A percentile compares a stretch with the other conserved stretches of the same genome.
Conservation (phyloP, 495 filamentous ascomycete species). For the Hamigera avellanea region DNA sequence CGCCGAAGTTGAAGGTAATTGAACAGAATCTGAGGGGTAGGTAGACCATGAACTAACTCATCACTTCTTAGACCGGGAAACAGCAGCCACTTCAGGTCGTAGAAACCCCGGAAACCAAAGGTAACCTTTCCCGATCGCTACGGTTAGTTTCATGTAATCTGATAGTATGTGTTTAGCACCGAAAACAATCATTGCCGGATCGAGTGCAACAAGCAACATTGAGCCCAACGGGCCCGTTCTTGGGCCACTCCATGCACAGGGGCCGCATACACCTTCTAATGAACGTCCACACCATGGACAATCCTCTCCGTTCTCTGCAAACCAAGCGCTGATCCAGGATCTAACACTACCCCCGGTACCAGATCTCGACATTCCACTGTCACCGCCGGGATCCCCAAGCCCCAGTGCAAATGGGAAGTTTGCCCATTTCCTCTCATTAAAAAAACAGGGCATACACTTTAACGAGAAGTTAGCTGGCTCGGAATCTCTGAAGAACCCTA, state of each 20-base stretch:
- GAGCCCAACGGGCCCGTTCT: slow-evolving; percentile 30
- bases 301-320: slow-evolving; percentile 57
- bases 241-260: slow-evolving; percentile 27
- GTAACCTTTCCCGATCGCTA: too few relatives aligned
- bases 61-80: slow-evolving; percentile 1
- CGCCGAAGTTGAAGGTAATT: slow-evolving; percentile 11
- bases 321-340: slow-evolving; percentile 56
- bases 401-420: slow-evolving; percentile 59
- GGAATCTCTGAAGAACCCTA: slow-evolving; percentile 68
- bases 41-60: slow-evolving; percentile 2
- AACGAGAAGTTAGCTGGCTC: slow-evolving; percentile 68
- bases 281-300: slow-evolving; percentile 22
- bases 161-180: too few relatives aligned
- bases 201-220: background rate
- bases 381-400: slow-evolving; percentile 67
- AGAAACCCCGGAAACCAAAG: too few relatives aligned
- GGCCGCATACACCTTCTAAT: slow-evolving; percentile 9
- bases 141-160: too few relatives aligned
- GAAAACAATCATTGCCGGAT: too few relatives aligned
- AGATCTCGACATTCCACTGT: slow-evolving; percentile 71
- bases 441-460: slow-evolving; percentile 81
- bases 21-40: slow-evolving; percentile 1
- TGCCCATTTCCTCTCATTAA: slow-evolving; percentile 71
- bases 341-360: slow-evolving; percentile 76
- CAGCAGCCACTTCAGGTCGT: background rate